A percentile compares a stretch with the other conserved stretches of the same genome.
These are phyloP conservation scores for Monosporozyma solicola DNA, from an alignment of 805 yeast species.

Conservation along the genomic window DNA sequence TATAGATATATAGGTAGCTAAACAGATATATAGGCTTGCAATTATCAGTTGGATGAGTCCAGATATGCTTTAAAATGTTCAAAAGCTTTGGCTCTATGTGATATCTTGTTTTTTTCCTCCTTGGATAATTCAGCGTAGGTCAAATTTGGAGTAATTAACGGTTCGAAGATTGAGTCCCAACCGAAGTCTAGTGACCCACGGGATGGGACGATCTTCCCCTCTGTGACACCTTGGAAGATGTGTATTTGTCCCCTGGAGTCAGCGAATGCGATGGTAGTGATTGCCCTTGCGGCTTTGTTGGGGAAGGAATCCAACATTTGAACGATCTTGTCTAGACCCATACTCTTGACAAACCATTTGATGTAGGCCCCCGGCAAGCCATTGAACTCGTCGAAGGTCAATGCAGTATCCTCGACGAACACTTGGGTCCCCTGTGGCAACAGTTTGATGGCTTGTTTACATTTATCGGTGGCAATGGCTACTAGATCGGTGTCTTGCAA, in stretches of 20 bases:
- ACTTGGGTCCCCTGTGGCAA: conserved; percentile 61
- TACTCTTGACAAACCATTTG: conserved; percentile 78
- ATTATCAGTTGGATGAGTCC: conserved; percentile 1
- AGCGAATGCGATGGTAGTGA: conserved; percentile 88
- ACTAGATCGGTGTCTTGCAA: conserved; percentile 77
- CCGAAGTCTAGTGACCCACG: conserved; percentile 84
- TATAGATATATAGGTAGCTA: background rate
- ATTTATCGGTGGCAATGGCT: conserved; percentile 74
- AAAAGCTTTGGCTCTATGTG: conserved; percentile 84
- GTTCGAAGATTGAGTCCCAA: conserved; percentile 89
- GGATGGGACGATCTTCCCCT: conserved; percentile 68
- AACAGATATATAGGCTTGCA: background rate
- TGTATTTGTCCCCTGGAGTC: conserved; percentile 74
- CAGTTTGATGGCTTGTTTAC: conserved; percentile 55
- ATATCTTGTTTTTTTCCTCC: conserved; percentile 62
- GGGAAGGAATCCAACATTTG: conserved; percentile 74
- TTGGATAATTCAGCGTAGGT: conserved; percentile 90
- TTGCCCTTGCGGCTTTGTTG: conserved; percentile 77
- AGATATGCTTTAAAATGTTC: conserved; percentile 56
- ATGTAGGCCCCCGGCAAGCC: conserved; percentile 91
- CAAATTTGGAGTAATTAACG: conserved; percentile 45
- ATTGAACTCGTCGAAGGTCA: conserved; percentile 71
- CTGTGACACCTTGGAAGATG: conserved; percentile 76
- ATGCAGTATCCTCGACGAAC: conserved; percentile 89
- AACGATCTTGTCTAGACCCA: conserved; percentile 72